Base-by-base conservation (phyloP, 371 early-diverging fungal species). In the Cokeromyces recurvatus region DNA sequence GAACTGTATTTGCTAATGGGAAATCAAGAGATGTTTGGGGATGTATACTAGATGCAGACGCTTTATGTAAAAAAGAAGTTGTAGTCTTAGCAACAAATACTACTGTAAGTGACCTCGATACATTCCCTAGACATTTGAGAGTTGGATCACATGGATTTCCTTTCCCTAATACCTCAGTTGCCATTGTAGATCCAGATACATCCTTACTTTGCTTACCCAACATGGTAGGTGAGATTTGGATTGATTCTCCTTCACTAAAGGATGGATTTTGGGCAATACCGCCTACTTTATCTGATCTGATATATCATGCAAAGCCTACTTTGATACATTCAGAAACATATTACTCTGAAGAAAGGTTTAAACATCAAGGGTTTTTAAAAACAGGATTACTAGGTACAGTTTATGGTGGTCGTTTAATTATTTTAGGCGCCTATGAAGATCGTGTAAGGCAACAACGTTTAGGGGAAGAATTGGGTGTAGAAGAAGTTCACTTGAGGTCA, bases 151-250 rank as follows among this genome's bases (percentile, higher is more conserved):
- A 83, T 66, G 86, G 86, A 0, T 80, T 77, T 48, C 76, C 71
- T 1, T 75, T 78, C 65, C 82, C 86, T 12, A 23, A 66, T 66
- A 77, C 78, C 0, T 82, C 87, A 0, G 66, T 93, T 8, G 87
- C 87, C 1, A 82, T 93, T 38, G 91, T 93, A 1, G 87, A 93
- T 48, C 90, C 92, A 4, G 84, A 88, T 34, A 87, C 86, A 20
- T 71, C 76, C 2, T 72, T 83, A 3, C 57, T 93, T 4, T 90
- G 89, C 36, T 78, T 84, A 12, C 75, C 87, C 0, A 81, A 88
- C 52, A 71, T 78, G 1, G 77, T 92, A 24, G 94, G 94, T 25
- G 94, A 93, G 62, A 75, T 93, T 15, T 92, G 92, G 90, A 74
- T 90, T 5, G 82, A 85, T 55, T 80, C 85, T 0, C 87, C 85